Conservation (phyloP, 2,329 filamentous ascomycete genomes). For the Diplodia mutila region DNA sequence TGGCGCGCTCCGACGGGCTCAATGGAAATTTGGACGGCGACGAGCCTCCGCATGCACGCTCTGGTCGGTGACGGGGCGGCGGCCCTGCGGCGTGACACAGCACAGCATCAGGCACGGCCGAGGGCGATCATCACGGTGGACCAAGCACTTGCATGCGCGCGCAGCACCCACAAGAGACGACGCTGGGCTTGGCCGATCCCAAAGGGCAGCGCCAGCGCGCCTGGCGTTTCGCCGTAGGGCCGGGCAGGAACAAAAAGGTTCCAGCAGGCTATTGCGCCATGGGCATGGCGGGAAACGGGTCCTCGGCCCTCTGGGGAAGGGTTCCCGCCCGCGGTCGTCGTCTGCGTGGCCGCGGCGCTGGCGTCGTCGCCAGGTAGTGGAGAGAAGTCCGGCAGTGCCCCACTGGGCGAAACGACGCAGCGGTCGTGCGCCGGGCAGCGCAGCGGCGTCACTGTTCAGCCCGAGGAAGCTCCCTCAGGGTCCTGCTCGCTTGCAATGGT, state of each 20-base stretch:
- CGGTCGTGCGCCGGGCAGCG: background rate
- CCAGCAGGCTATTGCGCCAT: conserved; percentile 8
- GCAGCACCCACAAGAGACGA: background rate
- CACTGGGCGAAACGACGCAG: background rate
- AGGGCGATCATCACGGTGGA: background rate
- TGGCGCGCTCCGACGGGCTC: background rate
- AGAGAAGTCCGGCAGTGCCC: background rate
- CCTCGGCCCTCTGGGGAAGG: conserved; percentile 12
- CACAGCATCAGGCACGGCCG: conserved; percentile 1
- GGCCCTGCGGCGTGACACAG: conserved; percentile 3
- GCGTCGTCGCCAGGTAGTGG: background rate
- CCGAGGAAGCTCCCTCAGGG: background rate
- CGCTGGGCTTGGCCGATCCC: conserved; percentile 2
- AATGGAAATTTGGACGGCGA: background rate
- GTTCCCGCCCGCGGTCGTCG: background rate
- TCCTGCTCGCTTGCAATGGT: background rate
- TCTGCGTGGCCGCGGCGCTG: background rate
- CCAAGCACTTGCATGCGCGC: conserved; percentile 10
- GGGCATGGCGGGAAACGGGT: background rate
- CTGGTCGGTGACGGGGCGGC: background rate
- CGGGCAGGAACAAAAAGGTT: conserved; percentile 19
- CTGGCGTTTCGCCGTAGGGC: background rate
- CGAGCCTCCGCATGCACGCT: background rate
- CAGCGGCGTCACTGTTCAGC: background rate
- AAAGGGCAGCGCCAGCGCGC: background rate